These are phyloP conservation scores for Leccinum ochraceum DNA, from an alignment of 768 basidiomycete species.

Conservation along the genomic window DNA sequence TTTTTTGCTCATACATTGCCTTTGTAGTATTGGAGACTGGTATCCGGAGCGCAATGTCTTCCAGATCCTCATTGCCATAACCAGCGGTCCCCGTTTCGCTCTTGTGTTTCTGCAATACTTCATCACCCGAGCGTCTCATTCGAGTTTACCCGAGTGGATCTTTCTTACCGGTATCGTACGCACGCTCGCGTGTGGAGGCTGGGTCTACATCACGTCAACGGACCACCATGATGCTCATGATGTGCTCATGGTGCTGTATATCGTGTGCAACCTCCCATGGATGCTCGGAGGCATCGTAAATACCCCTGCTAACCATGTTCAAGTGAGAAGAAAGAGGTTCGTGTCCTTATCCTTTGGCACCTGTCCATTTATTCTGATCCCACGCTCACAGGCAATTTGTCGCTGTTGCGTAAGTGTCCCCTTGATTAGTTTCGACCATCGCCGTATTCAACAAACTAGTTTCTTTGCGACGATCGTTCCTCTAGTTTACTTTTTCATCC, in stretches of 20 bases:
- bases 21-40: slow-evolving; percentile 84
- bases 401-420: slow-evolving; percentile 43
- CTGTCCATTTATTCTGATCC: not conserved
- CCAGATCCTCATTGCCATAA: slow-evolving; percentile 85
- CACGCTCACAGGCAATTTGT: slow-evolving; percentile 46
- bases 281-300: slow-evolving; percentile 71
- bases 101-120: slow-evolving; percentile 66
- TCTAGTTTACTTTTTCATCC: slow-evolving; percentile 81
- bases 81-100: slow-evolving; percentile 79
- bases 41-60: slow-evolving; percentile 84
- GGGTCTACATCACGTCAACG: slow-evolving; percentile 87
- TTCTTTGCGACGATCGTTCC: slow-evolving; percentile 74
- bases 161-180: slow-evolving; percentile 65
- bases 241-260: slow-evolving; percentile 84
- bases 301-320: slow-evolving; percentile 44
- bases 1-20: slow-evolving; percentile 3
- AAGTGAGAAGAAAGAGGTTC: slow-evolving; percentile 56
- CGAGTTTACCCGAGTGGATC: slow-evolving; percentile 51
- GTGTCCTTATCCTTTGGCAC: slow-evolving; percentile 8
- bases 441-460: slow-evolving; percentile 37
- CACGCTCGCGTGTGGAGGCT: slow-evolving; percentile 84
- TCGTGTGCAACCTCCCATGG: slow-evolving; percentile 85
- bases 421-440: not conserved
- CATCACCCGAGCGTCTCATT: slow-evolving; percentile 45
- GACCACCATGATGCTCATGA: slow-evolving; percentile 88